Conservation (phyloP, 805 yeast species). For the Pichia occidentalis region DNA sequence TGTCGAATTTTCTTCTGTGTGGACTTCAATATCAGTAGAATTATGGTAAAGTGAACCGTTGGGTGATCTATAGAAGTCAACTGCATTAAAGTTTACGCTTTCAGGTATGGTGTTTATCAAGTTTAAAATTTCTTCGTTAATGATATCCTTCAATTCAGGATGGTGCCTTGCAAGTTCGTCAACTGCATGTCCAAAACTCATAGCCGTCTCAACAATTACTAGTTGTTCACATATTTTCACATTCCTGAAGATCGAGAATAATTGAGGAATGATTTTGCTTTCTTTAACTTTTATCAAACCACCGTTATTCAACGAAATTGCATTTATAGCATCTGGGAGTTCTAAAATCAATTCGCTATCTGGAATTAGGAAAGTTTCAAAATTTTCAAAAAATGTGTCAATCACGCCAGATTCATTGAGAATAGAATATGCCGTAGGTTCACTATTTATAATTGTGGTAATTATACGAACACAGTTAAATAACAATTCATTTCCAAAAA, state of each 20-base stretch:
- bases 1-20: constrained; percentile 34
- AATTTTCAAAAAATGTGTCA: constrained; percentile 54
- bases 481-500: constrained; percentile 63
- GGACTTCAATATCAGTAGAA: constrained; percentile 35
- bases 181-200: constrained; percentile 56
- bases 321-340: constrained; percentile 73
- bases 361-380: constrained; percentile 49
- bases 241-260: constrained; percentile 45
- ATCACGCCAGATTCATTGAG: constrained; percentile 73
- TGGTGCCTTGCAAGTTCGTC: constrained; percentile 84
- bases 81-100: constrained; percentile 33
- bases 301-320: constrained; percentile 68
- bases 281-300: constrained; percentile 57
- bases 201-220: constrained; percentile 45
- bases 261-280: constrained; percentile 33
- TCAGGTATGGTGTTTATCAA: constrained; percentile 42
- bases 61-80: constrained; percentile 39
- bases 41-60: constrained; percentile 35
- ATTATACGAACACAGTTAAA: constrained; percentile 58
- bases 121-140: constrained; percentile 41
- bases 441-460: constrained; percentile 72
- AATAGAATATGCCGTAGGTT: constrained; percentile 81
- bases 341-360: constrained; percentile 51
- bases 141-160: constrained; percentile 58
- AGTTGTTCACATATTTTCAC: constrained; percentile 47